Evolutionary conservation across 176 grass and related monocot genomes (phyloP).

Genomic region (Puya raimondii): DNA sequence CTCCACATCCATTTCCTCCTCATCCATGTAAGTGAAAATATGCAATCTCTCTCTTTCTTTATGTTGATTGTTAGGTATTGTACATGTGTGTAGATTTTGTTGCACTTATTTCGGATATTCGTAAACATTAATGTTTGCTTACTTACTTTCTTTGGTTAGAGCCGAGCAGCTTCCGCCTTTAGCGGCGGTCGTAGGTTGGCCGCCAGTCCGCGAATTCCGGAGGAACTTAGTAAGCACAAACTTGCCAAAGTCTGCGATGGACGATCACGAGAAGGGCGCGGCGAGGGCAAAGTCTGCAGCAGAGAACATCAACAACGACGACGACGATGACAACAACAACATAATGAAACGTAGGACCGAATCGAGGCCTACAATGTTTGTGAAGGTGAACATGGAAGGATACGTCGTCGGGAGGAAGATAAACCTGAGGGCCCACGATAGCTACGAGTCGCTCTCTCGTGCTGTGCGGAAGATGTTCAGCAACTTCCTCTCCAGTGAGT

Average conservation of each 20-base stretch:
- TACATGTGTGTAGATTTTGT: no score
- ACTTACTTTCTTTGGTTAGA: slow-evolving; percentile 8
- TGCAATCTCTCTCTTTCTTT: no score
- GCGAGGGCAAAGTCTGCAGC: background rate
- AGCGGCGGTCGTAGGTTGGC: slow-evolving; percentile 43
- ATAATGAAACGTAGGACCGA: background rate
- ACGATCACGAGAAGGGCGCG: background rate
- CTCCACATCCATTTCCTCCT: background rate
- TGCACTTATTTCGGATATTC: no score
- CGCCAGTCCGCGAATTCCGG: slow-evolving; percentile 44
- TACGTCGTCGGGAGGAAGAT: slow-evolving; percentile 61
- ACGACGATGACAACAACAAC: no score
- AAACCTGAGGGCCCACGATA: slow-evolving; percentile 48
- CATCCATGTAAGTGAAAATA: no score
- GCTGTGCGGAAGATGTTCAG: slow-evolving; percentile 50
- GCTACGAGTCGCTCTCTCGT: slow-evolving; percentile 45
- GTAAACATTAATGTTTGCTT: background rate
- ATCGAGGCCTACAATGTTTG: slow-evolving; percentile 39
- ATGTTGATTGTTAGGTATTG: no score
- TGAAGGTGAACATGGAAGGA: slow-evolving; percentile 85
- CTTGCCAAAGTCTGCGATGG: background rate
- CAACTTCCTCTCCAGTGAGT: slow-evolving; percentile 70
- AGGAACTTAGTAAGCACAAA: slow-evolving; percentile 35
- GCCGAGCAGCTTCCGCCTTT: slow-evolving; percentile 10
- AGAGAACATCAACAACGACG: background rate